Evolutionary conservation across 306 rosid species (phyloP), one percentile per base, ranked within the genome.

Genomic region (Dalbergia cochinchinensis): DNA sequence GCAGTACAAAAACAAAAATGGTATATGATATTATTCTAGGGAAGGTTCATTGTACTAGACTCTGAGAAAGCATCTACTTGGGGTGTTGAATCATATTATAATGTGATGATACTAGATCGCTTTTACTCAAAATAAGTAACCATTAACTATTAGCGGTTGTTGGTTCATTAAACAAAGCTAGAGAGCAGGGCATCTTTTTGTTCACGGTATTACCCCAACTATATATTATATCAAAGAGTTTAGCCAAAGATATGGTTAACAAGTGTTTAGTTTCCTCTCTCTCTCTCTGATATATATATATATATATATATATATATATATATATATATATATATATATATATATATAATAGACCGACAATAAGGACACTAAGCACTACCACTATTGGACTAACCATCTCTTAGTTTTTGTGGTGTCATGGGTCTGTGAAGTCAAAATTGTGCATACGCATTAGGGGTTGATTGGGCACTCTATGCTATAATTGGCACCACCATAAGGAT

Each of bases 1-100:
- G 41, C 63, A 64, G 48, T 45, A 75, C 64, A 82, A 81, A 81
- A 67, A 35, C 60, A 54, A 77, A 78, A 73, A 42, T 50, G 67
- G 77, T 14, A 35, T 66, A 34, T 71, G 39, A 77, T 74, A 50
- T 35, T 77, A 47, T 69, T 83, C 45, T 78, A 5, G 88, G 81
- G 81, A 87, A 83, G 82, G 84, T 89, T 83, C 89, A 89, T 11
- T 79, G 85, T 64, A 87, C 81, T 65, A 41, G 45, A 76, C 78
- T 83, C 87, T 55, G 51, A 68, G 66, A 83, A 83, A 66, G 86
- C 89, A 87, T 79, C 88, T 78, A 64, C 83, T 47, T 69, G 31
- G 81, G 82, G 73, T 33, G 78, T 44, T 78, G 87, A 74, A 67
- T 44, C 64, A 22, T 68, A 59, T 59, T 80, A 76, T 73, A 78